Percentiles rank a stretch among this genome's conserved stretches.
Evolutionary conservation across 805 yeast species (phyloP).

Genomic region (Starmerella vaccinii): DNA sequence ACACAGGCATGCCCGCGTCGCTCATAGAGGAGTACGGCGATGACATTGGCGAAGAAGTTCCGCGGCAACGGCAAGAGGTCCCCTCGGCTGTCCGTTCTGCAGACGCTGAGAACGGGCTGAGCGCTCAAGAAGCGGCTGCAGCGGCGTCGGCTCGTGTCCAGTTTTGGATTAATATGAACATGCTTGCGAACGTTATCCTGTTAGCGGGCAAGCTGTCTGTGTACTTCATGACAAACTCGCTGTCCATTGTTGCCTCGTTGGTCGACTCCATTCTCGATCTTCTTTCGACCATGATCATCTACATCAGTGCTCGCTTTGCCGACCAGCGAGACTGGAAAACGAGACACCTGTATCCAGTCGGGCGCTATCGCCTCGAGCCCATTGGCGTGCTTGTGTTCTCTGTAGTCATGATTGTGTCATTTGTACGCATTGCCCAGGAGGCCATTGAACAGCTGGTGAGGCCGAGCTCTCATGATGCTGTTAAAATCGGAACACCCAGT

Average conservation of each 20-base stretch:
- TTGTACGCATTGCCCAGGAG: constrained; percentile 60
- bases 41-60: constrained; percentile 27
- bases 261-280: constrained; percentile 69
- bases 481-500: constrained; percentile 42
- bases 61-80: constrained; percentile 21
- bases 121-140: background rate
- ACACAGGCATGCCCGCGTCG: constrained; percentile 55
- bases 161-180: constrained; percentile 55
- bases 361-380: constrained; percentile 64
- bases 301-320: constrained; percentile 40
- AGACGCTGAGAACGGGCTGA: background rate
- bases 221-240: constrained; percentile 54
- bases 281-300: constrained; percentile 63
- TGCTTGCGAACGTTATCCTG: constrained; percentile 45
- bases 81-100: background rate
- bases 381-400: constrained; percentile 68
- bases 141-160: constrained; percentile 33
- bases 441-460: constrained; percentile 43
- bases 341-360: constrained; percentile 46
- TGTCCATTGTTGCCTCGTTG: constrained; percentile 67
- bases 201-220: constrained; percentile 52
- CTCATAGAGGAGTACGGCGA: constrained; percentile 54
- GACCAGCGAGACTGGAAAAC: constrained; percentile 39
- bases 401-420: constrained; percentile 58
- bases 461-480: constrained; percentile 32